Evolutionary conservation across 2,329 filamentous ascomycete genomes (phyloP).

Genomic region (Emmonsiellopsis sp.): DNA sequence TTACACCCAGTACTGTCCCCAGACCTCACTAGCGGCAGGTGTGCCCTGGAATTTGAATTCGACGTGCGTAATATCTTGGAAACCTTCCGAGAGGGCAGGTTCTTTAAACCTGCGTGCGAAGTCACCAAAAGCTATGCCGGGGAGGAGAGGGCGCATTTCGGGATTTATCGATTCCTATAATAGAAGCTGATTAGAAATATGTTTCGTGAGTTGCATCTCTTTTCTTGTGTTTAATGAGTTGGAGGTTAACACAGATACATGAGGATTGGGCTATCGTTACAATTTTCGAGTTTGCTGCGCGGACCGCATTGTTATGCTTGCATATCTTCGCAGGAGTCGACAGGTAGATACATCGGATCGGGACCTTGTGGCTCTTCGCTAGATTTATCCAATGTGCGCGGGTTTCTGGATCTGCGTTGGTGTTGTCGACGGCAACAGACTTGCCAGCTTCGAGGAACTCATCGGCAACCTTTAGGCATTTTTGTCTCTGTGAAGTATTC

Average conservation of each 20-base stretch:
- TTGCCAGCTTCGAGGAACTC: slow-evolving; percentile 55
- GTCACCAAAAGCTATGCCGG: slow-evolving; percentile 68
- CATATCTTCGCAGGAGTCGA: slow-evolving; percentile 59
- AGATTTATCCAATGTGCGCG: slow-evolving; percentile 70
- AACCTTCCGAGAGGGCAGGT: slow-evolving; percentile 68
- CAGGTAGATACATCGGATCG: slow-evolving; percentile 81
- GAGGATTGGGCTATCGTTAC: slow-evolving; percentile 20
- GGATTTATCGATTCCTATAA: slow-evolving; percentile 60
- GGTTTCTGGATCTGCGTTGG: slow-evolving; percentile 76
- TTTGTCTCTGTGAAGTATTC: slow-evolving; percentile 41
- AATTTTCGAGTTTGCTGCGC: slow-evolving; percentile 50
- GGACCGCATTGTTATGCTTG: slow-evolving; percentile 81
- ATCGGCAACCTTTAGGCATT: slow-evolving; percentile 61
- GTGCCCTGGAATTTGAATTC: slow-evolving; percentile 68
- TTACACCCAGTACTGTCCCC: slow-evolving; percentile 70
- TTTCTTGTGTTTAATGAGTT: neutral
- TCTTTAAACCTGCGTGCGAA: slow-evolving; percentile 66
- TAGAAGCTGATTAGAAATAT: neutral
- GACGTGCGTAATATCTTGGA: slow-evolving; percentile 66
- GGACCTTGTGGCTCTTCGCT: slow-evolving; percentile 59
- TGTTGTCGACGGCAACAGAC: slow-evolving; percentile 81
- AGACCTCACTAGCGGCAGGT: slow-evolving; percentile 59
- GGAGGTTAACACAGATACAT: neutral
- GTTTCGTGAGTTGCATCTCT: neutral
- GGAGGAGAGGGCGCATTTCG: slow-evolving; percentile 64